A percentile compares a stretch with the other conserved stretches of the same genome.
Conservation (phyloP, 2,329 filamentous ascomycete genomes). For the Blastomyces emzantsi region DNA sequence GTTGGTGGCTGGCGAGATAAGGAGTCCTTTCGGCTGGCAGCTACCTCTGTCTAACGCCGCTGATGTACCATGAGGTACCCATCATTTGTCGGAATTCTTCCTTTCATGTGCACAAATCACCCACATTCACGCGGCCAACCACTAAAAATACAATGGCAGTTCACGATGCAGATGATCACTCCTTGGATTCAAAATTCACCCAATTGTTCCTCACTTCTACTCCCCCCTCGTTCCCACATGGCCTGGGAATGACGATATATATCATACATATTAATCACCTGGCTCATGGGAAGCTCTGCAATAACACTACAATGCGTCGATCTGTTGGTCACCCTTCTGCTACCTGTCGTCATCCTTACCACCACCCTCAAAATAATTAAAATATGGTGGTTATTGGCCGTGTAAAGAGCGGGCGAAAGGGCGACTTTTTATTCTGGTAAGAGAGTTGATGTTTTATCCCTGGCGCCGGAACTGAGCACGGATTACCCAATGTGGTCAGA, state of each 20-base stretch:
- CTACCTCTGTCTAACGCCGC: neutral
- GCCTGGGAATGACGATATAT: slow-evolving; percentile 1
- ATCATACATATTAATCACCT: neutral
- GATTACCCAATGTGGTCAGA: neutral
- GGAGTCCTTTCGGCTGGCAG: neutral
- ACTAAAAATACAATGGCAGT: neutral
- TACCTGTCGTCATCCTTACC: neutral
- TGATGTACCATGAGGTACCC: slow-evolving; percentile 3
- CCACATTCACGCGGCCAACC: neutral
- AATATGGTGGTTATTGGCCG: neutral
- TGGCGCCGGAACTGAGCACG: neutral
- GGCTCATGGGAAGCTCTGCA: neutral
- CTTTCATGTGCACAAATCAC: neutral
- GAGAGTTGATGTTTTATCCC: neutral
- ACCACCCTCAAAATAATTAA: no score
- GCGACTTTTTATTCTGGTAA: neutral
- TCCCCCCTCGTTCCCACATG: neutral
- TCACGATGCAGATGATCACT: neutral
- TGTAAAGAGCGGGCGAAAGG: neutral
- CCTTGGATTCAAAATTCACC: neutral
- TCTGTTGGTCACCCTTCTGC: neutral
- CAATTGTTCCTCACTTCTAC: neutral
- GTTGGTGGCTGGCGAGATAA: neutral
- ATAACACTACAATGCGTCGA: neutral
- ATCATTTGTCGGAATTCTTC: neutral